Base-by-base conservation (phyloP, 2,329 filamentous ascomycete species). In the Zymoseptoria tritici region DNA sequence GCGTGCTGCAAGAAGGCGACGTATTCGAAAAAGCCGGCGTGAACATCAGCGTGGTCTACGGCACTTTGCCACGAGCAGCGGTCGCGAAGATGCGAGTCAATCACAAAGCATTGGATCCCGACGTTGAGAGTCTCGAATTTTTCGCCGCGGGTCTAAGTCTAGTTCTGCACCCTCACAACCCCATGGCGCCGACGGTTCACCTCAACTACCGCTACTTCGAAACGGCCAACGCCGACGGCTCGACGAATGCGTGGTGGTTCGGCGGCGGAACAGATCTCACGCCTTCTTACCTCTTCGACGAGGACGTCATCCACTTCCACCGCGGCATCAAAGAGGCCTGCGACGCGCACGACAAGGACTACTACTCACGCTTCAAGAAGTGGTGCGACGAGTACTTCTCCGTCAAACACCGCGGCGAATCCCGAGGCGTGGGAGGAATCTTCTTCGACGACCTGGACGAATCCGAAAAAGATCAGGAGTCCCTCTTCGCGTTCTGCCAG, bases 161-260 rank as follows among this genome's bases (percentile, higher is more conserved):
- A 75, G 93, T 99, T 24, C 80, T 97, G 56, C 94, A 99, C 75
- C 94, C 94, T 1, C 83, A 85, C 69, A 99, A 99, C 76, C 94
- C 94, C 54, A 96, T 96, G 88, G 93, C 93, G 7, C 94, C 94
- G 0, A 99, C 94, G 0, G 94, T 99, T 19, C 94, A 99, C 75
- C 82, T 99, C 68, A 99, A 99, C 80, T 97, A 97, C 80, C 86
- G 94, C 59, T 99, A 99, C 78, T 99, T 99, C 72, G 94, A 99
- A 79, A 99, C 94, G 1, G 89, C 90, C 62, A 89, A 93, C 69
- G 84, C 88, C 8, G 88, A 93, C 68, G 91, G 89, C 51, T 88
- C 81, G 66, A 87, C 81, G 56, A 91, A 93, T 65, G 88, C 91
- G 7, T 99, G 94, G 93, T 99, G 94, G 94, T 99, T 96, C 70